Evolutionary conservation across 208 protist species (phyloP), one percentile per base, ranked within the genome.

Genomic region (Wallacemonas sp.): DNA sequence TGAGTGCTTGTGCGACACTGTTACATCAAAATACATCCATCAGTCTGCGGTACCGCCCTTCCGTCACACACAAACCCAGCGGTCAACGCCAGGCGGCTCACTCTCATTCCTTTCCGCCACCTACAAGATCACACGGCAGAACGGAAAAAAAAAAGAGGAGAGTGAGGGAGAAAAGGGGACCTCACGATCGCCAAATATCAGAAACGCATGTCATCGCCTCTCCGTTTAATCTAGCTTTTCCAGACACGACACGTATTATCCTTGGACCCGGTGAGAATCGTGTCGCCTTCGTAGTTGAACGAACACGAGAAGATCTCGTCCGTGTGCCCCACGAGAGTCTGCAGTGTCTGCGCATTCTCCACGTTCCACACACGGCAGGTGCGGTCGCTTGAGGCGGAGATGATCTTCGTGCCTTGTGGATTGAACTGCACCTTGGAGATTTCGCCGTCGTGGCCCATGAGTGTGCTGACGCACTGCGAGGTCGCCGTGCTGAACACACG

Each of bases 241-340:
- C 97, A 98, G 64, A 98, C 95, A 32, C 95, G 84, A 79, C 95
- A 98, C 22, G 94, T 98, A 79, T 98, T 98, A 80, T 98, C 97
- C 63, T 98, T 97, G n/a, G 92, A 97, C 27, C 92, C 96, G 0
- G 97, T 98, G 37, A 98, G 79, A 48, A 98, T 98, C 5, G 92
- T 98, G 66, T 98, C 93, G 2, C 96, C 96, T 64, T 91, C 83
- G 73, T 95, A 97, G 83, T 98, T 99, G 78, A 98, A 99, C 9
- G 94, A 86, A 68, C 94, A 98, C 4, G 85, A 93, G 76, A 99
- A 98, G 66, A 99, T 97, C 68, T 98, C 96, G 59, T 98, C 96
- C 12, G 91, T 97, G 78, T 99, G 97, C 0, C 97, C 97, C 21
- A 93, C 82, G 12, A 99, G 83, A 17, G 89, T 87, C 73, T 98